Evolutionary conservation across 768 basidiomycete species (phyloP).

Genomic region (Podaxis sp.): DNA sequence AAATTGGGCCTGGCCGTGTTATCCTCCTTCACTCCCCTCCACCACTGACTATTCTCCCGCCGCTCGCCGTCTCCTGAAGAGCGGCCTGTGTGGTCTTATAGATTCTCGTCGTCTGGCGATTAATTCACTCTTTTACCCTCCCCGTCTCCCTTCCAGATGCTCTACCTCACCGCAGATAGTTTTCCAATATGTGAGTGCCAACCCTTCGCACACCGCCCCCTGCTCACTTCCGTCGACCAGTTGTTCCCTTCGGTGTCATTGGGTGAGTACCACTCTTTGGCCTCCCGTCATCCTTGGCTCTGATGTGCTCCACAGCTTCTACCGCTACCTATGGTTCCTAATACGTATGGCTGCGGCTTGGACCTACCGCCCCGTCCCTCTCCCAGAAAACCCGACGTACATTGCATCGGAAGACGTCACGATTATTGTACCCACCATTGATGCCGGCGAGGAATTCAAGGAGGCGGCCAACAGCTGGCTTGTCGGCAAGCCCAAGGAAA

Average conservation of each 20-base stretch:
- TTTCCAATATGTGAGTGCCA: conserved; percentile 82
- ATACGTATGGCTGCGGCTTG: conserved; percentile 80
- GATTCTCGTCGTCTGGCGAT: conserved; percentile 34
- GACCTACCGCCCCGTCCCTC: conserved; percentile 84
- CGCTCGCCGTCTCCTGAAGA: conserved; percentile 14
- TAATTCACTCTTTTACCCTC: conserved; percentile 39
- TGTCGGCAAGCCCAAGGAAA: conserved; percentile 84
- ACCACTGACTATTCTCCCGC: conserved; percentile 6
- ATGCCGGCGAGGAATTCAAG: conserved; percentile 94
- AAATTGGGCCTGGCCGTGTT: conserved; percentile 4
- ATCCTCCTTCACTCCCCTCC: conserved; percentile 11
- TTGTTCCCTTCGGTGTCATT: conserved; percentile 87
- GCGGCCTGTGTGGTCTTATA: conserved; percentile 14
- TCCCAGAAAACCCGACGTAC: conserved; percentile 90
- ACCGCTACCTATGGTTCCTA: conserved; percentile 91
- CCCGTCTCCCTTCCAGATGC: conserved; percentile 46
- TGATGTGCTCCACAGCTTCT: conserved; percentile 56
- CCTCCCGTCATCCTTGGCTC: background rate
- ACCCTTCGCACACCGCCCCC: background rate
- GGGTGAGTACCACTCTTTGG: conserved; percentile 46
- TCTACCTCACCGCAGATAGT: conserved; percentile 88
- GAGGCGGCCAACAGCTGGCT: conserved; percentile 93
- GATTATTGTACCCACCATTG: conserved; percentile 94
- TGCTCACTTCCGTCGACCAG: conserved; percentile 37
- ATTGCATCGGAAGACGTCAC: conserved; percentile 91